Base-by-base conservation (phyloP, 1,284 basidiomycete species). In the Pterula multifida region DNA sequence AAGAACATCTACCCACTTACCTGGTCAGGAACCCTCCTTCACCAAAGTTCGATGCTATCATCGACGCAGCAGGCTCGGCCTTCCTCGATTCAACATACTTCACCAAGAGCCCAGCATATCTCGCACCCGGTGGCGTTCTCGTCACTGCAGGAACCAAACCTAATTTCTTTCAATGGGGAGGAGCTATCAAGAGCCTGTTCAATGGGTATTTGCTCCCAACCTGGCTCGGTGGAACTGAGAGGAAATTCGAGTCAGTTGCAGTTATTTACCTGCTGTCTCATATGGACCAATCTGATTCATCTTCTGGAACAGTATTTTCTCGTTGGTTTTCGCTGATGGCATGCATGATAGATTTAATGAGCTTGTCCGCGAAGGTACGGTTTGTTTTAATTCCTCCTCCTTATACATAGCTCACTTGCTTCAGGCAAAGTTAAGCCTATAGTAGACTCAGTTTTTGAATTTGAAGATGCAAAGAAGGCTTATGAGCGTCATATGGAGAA, bases 371-470 rank as follows among this genome's bases (percentile, higher is more conserved):
- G 63, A 72, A 55, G 74, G 76, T 76, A 51, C 26, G 66, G 48
- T n/a, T 9, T 17, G n/a, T 25, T 13, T 17, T 47, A 36, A 32
- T 49, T 11, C 36, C 42, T n/a, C 45, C 45, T 22, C 36, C 21
- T 28, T n/a, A 23, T 15, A 24, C 25, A 2, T 25, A 17, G 19
- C 35, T 50, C 36, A 54, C 36, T 52, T 13, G n/a, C 54, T 47
- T 13, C 51, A 73, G 81, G 78, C 28, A 68, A 69, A 51, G 58
- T 85, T 2, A 76, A 74, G 54, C 70, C 81, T 0, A 57, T 72
- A 0, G 72, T 88, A 3, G 84, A 88, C 61, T 79, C 76, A 0
- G 73, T 78, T 1, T 75, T 67, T 53, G 59, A 60, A 2, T 84
- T 85, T 49, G 71, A 75, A 15, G 77, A 84, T 23, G 73, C 64